Evolutionary conservation across 805 yeast species (phyloP), one percentile per base, ranked within the genome.

Genomic region (Ogataea pini): DNA sequence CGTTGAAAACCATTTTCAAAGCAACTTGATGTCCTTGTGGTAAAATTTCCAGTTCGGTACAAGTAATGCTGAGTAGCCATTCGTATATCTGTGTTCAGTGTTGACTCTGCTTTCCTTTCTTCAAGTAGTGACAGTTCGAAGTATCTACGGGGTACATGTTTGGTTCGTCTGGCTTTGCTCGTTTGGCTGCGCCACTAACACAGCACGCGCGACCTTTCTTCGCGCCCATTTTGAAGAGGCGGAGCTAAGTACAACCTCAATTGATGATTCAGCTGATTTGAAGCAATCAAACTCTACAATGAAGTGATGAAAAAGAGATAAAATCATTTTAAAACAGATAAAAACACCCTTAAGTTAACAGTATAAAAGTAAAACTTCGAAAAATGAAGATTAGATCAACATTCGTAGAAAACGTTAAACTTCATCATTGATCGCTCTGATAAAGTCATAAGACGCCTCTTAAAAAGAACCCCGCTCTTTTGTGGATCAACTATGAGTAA

Each of bases 281-380:
- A 22, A 22, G 25, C 7, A 22, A 22, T 8, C 25, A 12, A 6
- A 10, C 14, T 28, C 4, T 5, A 10, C n/a, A n/a, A 28, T 12
- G 32, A 5, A 28, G 14, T 7, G 9, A 4, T 4, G 13, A 6
- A 5, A 5, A 12, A 18, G 37, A 29, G 36, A 28, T 17, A 37
- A 42, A 50, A 19, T 42, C 47, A 49, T 18, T 45, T 44, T 41
- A 42, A 45, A 49, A 42, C 49, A 48, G 29, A 45, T 46, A 46
- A 49, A 45, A 50, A 50, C 53, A 50, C 53, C 53, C 50, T 46
- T 40, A 50, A 42, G 43, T 38, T 43, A 43, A 36, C 36, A 49
- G 19, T 37, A 31, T 39, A 50, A 41, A 36, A 46, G 37, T 39
- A 50, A 41, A 39, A 41, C 10, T 36, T 33, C 14, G 29, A 44